A percentile compares a stretch with the other conserved stretches of the same genome.
Evolutionary conservation across 176 grass and related monocot species (phyloP).

Genomic region (Musa acuminata): DNA sequence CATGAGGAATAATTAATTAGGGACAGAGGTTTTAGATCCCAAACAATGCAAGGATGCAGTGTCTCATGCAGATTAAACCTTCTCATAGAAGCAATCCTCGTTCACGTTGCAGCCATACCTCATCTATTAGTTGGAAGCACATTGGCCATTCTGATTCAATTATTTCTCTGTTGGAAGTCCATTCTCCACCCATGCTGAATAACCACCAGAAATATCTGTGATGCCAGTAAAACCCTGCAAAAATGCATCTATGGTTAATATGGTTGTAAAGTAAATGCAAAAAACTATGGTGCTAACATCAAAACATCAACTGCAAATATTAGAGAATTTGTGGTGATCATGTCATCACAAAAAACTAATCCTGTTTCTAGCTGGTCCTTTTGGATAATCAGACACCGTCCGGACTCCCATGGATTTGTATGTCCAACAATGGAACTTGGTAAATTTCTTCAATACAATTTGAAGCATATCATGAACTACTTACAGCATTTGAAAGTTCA

Average conservation of each 20-base stretch:
- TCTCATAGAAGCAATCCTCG: too few relatives aligned
- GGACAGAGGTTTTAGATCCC: too few relatives aligned
- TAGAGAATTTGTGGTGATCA: background rate
- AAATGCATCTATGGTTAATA: background rate
- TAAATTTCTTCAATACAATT: background rate
- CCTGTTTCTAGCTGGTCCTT: too few relatives aligned
- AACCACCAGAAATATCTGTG: slow-evolving; percentile 13
- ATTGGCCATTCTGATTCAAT: background rate
- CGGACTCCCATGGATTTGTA: background rate
- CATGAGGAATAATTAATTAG: too few relatives aligned
- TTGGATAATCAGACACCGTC: too few relatives aligned
- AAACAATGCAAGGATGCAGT: too few relatives aligned
- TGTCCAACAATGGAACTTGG: background rate
- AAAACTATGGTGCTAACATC: background rate
- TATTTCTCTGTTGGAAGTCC: slow-evolving; percentile 18
- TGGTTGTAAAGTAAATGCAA: background rate
- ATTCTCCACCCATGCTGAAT: slow-evolving; percentile 19
- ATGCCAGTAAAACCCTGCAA: slow-evolving; percentile 1
- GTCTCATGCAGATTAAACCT: too few relatives aligned
- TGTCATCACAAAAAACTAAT: too few relatives aligned
- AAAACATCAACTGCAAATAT: background rate
- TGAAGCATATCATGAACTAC: background rate
- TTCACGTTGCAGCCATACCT: too few relatives aligned
- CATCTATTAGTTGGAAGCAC: too few relatives aligned
- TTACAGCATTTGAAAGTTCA: background rate